A percentile compares a stretch with the other conserved stretches of the same genome.
Conservation (phyloP, 2,329 filamentous ascomycete genomes). For the Colletotrichum caudatum region DNA sequence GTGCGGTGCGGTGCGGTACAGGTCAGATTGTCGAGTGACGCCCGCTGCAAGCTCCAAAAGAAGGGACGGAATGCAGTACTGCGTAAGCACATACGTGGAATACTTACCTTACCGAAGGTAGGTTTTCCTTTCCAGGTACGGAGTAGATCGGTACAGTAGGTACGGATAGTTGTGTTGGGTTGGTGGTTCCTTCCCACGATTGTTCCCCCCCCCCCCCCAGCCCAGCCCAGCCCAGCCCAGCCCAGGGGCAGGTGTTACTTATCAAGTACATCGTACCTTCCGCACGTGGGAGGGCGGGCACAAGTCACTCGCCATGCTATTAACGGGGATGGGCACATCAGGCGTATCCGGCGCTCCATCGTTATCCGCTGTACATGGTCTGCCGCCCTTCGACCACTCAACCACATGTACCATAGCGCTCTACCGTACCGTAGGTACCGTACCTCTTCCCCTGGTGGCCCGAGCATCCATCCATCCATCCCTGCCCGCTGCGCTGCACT, state of each 20-base stretch:
- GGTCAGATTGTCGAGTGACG: neutral
- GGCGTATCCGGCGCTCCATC: neutral
- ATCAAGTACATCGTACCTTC: constrained; percentile 1
- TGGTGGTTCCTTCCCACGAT: constrained; percentile 3
- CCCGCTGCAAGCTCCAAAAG: neutral
- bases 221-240: too few relatives aligned
- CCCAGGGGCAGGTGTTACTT: constrained; percentile 23
- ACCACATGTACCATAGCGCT: neutral
- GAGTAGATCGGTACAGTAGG: too few relatives aligned
- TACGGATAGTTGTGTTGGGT: neutral
- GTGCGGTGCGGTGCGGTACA: too few relatives aligned
- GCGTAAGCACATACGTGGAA: too few relatives aligned
- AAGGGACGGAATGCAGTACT: neutral
- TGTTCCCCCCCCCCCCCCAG: constrained; percentile 15
- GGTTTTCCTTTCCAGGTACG: too few relatives aligned
- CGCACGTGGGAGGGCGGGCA: constrained; percentile 32
- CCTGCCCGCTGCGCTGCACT: constrained; percentile 10
- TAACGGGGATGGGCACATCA: neutral
- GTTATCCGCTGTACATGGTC: constrained; percentile 20
- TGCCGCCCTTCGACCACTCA: constrained; percentile 2
- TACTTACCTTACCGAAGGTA: too few relatives aligned
- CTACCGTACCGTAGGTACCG: too few relatives aligned
- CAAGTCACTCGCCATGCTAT: neutral
- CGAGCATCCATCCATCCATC: neutral
- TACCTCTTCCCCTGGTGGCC: neutral